Conservation (phyloP, 2,329 filamentous ascomycete genomes). For the Pseudogymnoascus sp. region DNA sequence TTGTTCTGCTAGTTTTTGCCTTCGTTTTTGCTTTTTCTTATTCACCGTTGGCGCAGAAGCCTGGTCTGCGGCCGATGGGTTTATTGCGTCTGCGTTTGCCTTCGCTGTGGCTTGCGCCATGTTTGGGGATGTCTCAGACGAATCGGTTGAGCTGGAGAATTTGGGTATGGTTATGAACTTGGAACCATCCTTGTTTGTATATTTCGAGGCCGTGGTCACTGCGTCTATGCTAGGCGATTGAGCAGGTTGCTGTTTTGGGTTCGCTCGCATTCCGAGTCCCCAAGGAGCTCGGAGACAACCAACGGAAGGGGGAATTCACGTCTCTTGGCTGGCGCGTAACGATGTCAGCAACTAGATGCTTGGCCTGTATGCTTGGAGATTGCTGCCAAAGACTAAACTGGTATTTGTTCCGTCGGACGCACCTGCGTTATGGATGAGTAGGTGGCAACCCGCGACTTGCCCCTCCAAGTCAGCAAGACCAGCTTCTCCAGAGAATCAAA, state of each 20-base stretch:
- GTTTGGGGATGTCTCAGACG: constrained; percentile 46
- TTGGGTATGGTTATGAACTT: constrained; percentile 62
- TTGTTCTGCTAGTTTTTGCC: constrained; percentile 70
- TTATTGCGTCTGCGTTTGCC: constrained; percentile 24
- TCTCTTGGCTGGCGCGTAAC: not conserved
- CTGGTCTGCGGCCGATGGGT: constrained; percentile 23
- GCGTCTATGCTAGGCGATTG: constrained; percentile 45
- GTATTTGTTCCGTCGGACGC: constrained; percentile 1
- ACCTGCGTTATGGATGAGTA: constrained; percentile 7
- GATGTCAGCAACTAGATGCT: not conserved
- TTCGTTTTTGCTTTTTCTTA: constrained; percentile 90
- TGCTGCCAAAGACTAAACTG: not conserved
- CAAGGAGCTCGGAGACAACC: constrained; percentile 9
- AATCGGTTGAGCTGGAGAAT: constrained; percentile 39
- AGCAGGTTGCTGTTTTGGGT: constrained; percentile 43
- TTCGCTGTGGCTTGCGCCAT: constrained; percentile 29
- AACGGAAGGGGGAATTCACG: not conserved
- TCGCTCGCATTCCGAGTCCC: constrained; percentile 41
- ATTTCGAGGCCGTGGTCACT: constrained; percentile 45
- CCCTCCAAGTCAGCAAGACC: constrained; percentile 8
- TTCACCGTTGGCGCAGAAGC: constrained; percentile 54
- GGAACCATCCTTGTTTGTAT: constrained; percentile 61
- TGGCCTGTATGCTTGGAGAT: not conserved
- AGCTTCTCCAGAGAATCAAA: constrained; percentile 4
- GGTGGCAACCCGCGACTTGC: constrained; percentile 8